Percentiles rank a stretch among this genome's conserved stretches.
These are phyloP conservation scores for Epichloe sibirici DNA, from an alignment of 2,329 filamentous ascomycete genomes.

Conservation along the genomic window DNA sequence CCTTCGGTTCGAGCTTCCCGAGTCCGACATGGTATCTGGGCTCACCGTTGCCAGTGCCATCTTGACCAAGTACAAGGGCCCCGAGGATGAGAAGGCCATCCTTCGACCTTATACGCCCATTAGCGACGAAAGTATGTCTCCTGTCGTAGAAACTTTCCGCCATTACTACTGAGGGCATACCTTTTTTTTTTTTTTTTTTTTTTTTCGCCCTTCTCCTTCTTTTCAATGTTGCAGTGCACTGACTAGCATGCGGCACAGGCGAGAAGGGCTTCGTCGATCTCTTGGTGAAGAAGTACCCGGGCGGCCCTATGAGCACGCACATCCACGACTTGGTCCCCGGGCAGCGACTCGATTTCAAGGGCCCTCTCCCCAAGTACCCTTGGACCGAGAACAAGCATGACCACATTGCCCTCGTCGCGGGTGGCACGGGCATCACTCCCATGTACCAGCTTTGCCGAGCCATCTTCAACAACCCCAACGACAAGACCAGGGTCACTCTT, in stretches of 20 bases:
- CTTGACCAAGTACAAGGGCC: conserved; percentile 81
- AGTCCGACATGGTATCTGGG: conserved; percentile 74
- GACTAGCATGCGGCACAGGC: conserved; percentile 33
- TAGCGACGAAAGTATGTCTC: conserved; percentile 61
- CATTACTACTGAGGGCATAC: too few species aligned
- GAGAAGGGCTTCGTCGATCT: conserved; percentile 74
- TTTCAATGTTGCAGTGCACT: background rate
- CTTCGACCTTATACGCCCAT: conserved; percentile 88
- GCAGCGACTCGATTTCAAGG: conserved; percentile 82
- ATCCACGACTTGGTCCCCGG: conserved; percentile 72
- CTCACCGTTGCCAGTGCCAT: conserved; percentile 74
- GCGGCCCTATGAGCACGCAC: conserved; percentile 85
- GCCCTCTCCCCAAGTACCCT: conserved; percentile 84
- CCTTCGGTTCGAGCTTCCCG: conserved; percentile 76
- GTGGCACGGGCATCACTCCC: conserved; percentile 91
- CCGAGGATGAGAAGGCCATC: conserved; percentile 71
- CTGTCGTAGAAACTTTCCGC: too few species aligned
- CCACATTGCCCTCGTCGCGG: conserved; percentile 79
- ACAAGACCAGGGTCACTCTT: conserved; percentile 95
- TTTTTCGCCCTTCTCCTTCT: background rate
- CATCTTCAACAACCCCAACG: conserved; percentile 92
- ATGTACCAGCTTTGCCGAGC: conserved; percentile 90
- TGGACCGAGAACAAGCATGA: conserved; percentile 89
- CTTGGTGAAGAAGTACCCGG: conserved; percentile 81
- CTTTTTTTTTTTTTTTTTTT: background rate